Conservation (phyloP, 108 stramenopile genomes). For the Skeletonema menzelii region DNA sequence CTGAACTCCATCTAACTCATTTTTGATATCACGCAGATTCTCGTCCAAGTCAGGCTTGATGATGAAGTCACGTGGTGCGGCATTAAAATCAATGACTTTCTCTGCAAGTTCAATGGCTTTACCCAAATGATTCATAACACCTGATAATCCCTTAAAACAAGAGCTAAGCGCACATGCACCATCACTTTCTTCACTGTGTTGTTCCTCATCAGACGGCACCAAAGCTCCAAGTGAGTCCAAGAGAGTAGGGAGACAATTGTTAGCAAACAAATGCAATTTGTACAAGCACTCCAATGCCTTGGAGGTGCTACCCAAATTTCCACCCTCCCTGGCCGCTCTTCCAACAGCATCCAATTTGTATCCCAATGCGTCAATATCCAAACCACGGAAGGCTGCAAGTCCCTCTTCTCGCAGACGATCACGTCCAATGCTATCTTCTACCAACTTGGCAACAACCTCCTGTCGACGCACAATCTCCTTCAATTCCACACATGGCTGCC, state of each 20-base stretch:
- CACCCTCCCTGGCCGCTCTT: constrained; percentile 12
- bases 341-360: constrained; percentile 39
- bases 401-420: constrained; percentile 73
- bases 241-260: constrained; percentile 61
- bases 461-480: constrained; percentile 61
- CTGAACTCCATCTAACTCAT: constrained; percentile 68
- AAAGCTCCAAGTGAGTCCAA: constrained; percentile 46
- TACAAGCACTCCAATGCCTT: constrained; percentile 78
- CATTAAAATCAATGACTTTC: constrained; percentile 77
- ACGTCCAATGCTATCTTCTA: constrained; percentile 61
- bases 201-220: constrained; percentile 4
- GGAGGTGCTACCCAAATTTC: constrained; percentile 38
- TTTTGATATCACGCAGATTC: constrained; percentile 69
- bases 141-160: constrained; percentile 15
- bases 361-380: constrained; percentile 54
- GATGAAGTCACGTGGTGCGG: constrained; percentile 86
- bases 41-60: constrained; percentile 65
- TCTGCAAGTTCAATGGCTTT: constrained; percentile 56
- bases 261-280: constrained; percentile 67
- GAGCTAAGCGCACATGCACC: constrained; percentile 20
- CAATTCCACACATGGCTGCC: constrained; percentile 76
- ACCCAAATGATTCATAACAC: constrained; percentile 39
- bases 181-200: not conserved
- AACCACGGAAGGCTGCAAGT: constrained; percentile 50
- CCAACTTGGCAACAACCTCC: constrained; percentile 62